Evolutionary conservation across 2,329 filamentous ascomycete genomes (phyloP).

Genomic region (Clarireedia homoeocarpa): DNA sequence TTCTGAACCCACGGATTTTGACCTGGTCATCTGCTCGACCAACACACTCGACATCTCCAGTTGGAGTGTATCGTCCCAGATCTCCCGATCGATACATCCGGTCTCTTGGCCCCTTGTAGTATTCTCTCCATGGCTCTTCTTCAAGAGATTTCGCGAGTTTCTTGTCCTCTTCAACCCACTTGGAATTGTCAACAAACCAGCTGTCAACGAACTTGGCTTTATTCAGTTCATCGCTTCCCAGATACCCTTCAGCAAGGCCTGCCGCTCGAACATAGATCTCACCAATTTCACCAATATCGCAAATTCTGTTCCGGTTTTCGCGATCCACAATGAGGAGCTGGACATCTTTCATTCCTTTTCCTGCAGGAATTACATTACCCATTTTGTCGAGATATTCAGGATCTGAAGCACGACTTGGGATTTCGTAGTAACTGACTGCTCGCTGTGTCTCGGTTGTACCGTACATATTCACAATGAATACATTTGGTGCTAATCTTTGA

Average conservation of each 20-base stretch:
- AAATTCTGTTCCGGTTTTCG: constrained; percentile 56
- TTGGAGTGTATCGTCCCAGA: constrained; percentile 63
- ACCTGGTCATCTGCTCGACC: constrained; percentile 83
- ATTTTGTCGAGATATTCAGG: constrained; percentile 55
- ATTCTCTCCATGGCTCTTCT: constrained; percentile 67
- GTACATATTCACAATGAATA: constrained; percentile 76
- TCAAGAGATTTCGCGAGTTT: constrained; percentile 51
- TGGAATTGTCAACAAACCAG: constrained; percentile 30
- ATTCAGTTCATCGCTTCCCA: constrained; percentile 31
- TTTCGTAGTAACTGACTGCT: constrained; percentile 75
- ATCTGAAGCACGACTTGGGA: constrained; percentile 58
- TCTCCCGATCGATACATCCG: constrained; percentile 84
- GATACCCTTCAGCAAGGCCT: constrained; percentile 76
- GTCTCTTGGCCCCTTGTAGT: constrained; percentile 76
- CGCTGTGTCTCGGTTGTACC: constrained; percentile 81
- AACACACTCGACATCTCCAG: constrained; percentile 66
- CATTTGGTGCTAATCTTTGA: constrained; percentile 68
- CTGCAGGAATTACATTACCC: constrained; percentile 73
- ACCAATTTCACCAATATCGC: constrained; percentile 72
- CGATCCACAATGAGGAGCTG: constrained; percentile 79
- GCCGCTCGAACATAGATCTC: constrained; percentile 78
- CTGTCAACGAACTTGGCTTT: constrained; percentile 28
- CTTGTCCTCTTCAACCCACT: constrained; percentile 36
- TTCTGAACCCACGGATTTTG: constrained; percentile 93
- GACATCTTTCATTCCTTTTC: constrained; percentile 80